Evolutionary conservation across 192 early-diverging fungal genomes (phyloP).

Genomic region (Rhizophagus clarus): DNA sequence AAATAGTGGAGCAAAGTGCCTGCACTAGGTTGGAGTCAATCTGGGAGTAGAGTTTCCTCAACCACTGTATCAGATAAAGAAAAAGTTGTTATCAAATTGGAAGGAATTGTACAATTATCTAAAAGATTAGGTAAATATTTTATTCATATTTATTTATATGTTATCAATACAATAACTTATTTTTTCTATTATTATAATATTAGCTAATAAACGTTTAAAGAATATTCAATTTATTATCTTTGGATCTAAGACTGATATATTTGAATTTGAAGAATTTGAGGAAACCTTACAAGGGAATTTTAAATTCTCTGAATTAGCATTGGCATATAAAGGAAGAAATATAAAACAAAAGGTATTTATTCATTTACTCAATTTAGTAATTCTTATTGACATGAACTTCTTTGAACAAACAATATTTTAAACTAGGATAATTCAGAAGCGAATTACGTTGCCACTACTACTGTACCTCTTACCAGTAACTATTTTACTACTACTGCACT

Average conservation of each 20-base stretch:
- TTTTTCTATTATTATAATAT: not conserved
- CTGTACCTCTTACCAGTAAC: not conserved
- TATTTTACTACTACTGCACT: not conserved
- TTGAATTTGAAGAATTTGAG: not conserved
- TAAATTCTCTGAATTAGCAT: not conserved
- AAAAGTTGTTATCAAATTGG: slow-evolving; percentile 10
- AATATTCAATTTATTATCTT: slow-evolving; percentile 12
- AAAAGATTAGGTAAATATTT: not conserved
- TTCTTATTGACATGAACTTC: not conserved
- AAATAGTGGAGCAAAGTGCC: slow-evolving; percentile 4
- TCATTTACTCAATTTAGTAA: not conserved
- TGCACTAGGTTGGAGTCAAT: not conserved
- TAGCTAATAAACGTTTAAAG: not conserved
- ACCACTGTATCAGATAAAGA: not conserved
- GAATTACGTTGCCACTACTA: too few relatives aligned
- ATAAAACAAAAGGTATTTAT: not conserved
- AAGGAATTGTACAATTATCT: not conserved
- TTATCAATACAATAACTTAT: not conserved
- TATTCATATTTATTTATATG: not conserved
- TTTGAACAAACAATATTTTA: not conserved
- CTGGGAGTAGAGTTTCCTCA: not conserved
- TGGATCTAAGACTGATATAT: slow-evolving; percentile 3
- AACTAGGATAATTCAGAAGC: not conserved
- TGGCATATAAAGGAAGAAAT: not conserved
- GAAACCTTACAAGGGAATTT: not conserved